phyloP scores from a whole-genome alignment of 2,329 filamentous ascomycete genomes.

The Myriosclerotinia duriaeana region DNA sequence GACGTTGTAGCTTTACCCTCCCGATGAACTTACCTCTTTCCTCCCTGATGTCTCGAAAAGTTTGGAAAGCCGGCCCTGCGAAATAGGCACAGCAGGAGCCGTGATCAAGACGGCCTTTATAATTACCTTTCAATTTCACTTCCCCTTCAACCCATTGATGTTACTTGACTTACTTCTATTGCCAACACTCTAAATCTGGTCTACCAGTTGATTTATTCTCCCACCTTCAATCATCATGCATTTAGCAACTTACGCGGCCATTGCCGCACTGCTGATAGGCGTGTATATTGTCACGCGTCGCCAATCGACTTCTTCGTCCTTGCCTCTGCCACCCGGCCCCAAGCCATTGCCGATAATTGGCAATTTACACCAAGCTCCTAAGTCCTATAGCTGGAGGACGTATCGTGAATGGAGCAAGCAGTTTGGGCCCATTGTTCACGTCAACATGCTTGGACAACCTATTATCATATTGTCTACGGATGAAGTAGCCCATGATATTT shows the following conservation, averaged over 20 bases:
- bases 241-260: background rate
- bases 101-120: background rate
- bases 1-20: background rate
- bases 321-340: constrained; percentile 10
- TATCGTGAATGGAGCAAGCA: constrained; percentile 17
- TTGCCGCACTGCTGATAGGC: constrained; percentile 4
- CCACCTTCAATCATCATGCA: constrained; percentile 5
- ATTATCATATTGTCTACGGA: constrained; percentile 13
- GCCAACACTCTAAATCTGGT: constrained; percentile 1
- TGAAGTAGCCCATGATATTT: constrained; percentile 9
- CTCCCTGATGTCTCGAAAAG: background rate
- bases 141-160: background rate
- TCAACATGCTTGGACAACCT: constrained; percentile 14
- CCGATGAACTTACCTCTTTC: background rate
- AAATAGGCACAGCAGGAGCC: background rate
- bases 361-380: constrained; percentile 11
- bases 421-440: constrained; percentile 13
- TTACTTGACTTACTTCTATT: background rate
- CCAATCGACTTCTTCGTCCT: constrained; percentile 9
- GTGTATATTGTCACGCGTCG: constrained; percentile 11
- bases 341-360: constrained; percentile 18
- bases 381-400: constrained; percentile 6
- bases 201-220: background rate
- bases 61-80: background rate
- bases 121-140: background rate